Base-by-base conservation (phyloP, 805 yeast genomes). In the Wickerhamomyces strasburgensis region DNA sequence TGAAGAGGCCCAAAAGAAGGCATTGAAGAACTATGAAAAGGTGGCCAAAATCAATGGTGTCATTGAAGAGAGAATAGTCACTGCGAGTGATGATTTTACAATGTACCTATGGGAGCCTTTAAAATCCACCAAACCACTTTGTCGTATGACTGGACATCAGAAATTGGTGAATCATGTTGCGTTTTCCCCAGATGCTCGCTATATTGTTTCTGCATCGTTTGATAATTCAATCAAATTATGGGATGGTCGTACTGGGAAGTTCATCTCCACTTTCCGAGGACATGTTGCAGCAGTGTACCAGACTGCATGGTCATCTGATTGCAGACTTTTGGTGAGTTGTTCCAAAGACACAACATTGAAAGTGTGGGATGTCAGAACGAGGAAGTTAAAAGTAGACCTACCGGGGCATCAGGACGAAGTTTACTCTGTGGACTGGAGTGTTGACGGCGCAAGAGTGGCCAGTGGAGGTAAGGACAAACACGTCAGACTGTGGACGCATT, bases 201-300 rank as follows among this genome's bases (percentile, higher is more conserved):
- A 75, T 48, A 73, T 93, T 34, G 95, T 90, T 0, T 84, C 96
- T 5, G 89, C 95, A 4, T 88, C 97, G 1, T 93, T 93, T 56
- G 98, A 93, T 59, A 93, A 93, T 59, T 86, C 96, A 2, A 80
- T 93, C 48, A 93, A 93, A 62, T 65, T 93, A 38, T 93, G 98
- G 98, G 96, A 90, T 57, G 98, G 97, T 11, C 65, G 84, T 47
- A 83, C 84, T 41, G 98, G 98, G 27, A 84, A 83, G 42, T 93
- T 89, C 47, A 62, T 93, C 19, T 77, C 95, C 5, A 87, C 98
- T 0, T 78, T 93, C 53, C 70, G 98, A 47, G 98, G 98, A 2
- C 98, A 93, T 58, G 98, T 93, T 40, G 96, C 97, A 0, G 87
- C 98, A 3, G 98, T 93, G 0, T 93, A 93, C 60, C 97, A 90